Evolutionary conservation across 2,329 filamentous ascomycete species (phyloP), one percentile per base, ranked within the genome.

Genomic region (Xylaria sp.): DNA sequence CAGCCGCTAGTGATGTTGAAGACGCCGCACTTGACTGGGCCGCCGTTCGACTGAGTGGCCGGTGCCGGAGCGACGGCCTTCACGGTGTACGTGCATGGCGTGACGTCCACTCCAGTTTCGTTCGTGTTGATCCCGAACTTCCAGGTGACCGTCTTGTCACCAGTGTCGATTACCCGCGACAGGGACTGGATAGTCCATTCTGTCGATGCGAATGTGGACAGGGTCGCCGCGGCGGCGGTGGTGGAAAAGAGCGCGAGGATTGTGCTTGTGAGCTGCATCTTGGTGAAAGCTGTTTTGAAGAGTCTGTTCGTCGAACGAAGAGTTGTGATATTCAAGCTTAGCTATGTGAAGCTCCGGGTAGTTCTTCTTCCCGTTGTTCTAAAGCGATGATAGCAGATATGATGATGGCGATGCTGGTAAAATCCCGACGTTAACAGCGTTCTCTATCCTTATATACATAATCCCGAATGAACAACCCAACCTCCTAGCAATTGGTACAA

Each of bases 1-100:
- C 86, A 89, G 75, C 83, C 83, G 12, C 83, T 85, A 55, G 84
- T 87, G 71, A 88, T 73, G 67, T 80, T 84, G 80, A 80, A 88
- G 71, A 73, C 76, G 48, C 85, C 86, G 78, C 85, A 87, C 48
- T 18, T 36, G 61, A 71, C 68, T 52, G 70, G 80, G 70, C 75
- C 79, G 78, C 65, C 80, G 71, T 77, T 70, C 43, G 73, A 80
- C 79, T 25, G 80, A 80, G 64, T 80, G 6, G 73, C 72, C 13
- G 61, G 56, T n/a, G 45, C 76, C 62, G 77, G 58, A 8, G 68
- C 59, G 39, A 45, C 52, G n/a, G 59, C 60, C 6, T 41, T 34
- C 68, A 83, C 81, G 67, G 78, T 75, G 76, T 82, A 83, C 57
- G 69, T 75, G 78, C 80, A 83, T 20, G 70, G 15, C 34, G 80